Percentiles rank a stretch among this genome's conserved stretches.
phyloP scores from a whole-genome alignment of 192 early-diverging fungal genomes.

The Coemansia sp. region DNA sequence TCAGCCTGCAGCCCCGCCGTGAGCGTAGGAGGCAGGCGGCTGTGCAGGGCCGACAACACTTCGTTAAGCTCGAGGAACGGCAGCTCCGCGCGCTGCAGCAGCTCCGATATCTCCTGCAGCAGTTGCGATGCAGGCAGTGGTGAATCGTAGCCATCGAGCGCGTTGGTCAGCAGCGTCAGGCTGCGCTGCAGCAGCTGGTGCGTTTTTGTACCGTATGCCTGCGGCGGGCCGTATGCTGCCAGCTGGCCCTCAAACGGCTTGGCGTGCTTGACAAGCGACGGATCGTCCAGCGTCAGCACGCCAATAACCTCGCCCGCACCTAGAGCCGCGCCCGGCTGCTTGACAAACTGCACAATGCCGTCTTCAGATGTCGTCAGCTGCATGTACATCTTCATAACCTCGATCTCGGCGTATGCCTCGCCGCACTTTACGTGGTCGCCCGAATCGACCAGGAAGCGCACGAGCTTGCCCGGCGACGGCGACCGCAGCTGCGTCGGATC shows the following conservation, averaged over 20 bases:
- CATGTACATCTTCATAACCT: constrained; percentile 99
- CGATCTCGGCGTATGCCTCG: constrained; percentile 97
- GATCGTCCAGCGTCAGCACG: constrained; percentile 90
- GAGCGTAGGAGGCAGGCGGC: constrained; percentile 79
- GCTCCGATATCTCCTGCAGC: constrained; percentile 68
- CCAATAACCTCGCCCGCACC: constrained; percentile 93
- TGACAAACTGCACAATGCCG: constrained; percentile 85
- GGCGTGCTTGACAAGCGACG: constrained; percentile 86
- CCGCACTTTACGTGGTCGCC: constrained; percentile 86
- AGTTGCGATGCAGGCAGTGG: constrained; percentile 54
- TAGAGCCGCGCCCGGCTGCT: constrained; percentile 82
- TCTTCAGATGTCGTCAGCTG: constrained; percentile 88
- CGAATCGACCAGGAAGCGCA: constrained; percentile 89
- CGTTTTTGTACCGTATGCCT: constrained; percentile 81
- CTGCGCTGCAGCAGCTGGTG: constrained; percentile 76
- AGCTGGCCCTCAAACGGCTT: constrained; percentile 78
- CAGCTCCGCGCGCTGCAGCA: constrained; percentile 73
- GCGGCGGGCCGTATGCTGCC: constrained; percentile 69
- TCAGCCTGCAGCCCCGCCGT: constrained; percentile 52
- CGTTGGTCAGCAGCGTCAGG: constrained; percentile 64
- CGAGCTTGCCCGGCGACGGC: constrained; percentile 96
- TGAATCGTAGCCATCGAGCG: constrained; percentile 83
- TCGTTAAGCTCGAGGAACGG: constrained; percentile 82
- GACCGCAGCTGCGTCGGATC: constrained; percentile 96
- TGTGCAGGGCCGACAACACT: constrained; percentile 76